Conservation (phyloP, 2,329 filamentous ascomycete species). For the Cryphonectria naterciae region DNA sequence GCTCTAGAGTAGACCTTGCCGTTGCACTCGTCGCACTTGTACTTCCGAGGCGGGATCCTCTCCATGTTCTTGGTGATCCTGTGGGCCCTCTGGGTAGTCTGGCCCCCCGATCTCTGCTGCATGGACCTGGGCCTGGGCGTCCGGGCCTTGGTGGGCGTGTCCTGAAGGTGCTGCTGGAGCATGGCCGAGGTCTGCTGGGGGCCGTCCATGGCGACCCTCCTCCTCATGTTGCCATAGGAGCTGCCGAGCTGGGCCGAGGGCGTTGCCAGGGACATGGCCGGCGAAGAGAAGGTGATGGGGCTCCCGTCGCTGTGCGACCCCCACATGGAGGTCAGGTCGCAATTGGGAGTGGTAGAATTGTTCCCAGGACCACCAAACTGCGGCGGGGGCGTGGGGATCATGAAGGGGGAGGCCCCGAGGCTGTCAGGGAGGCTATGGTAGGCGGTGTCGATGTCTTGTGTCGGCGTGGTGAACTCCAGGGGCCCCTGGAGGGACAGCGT, state of each 20-base stretch:
- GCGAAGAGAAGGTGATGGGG: slow-evolving; percentile 26
- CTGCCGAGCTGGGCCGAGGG: slow-evolving; percentile 20
- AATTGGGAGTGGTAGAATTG: slow-evolving; percentile 11
- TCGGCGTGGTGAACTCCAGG: slow-evolving; percentile 24
- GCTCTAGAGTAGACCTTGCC: slow-evolving; percentile 24
- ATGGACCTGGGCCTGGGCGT: slow-evolving; percentile 22
- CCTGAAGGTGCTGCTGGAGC: slow-evolving; percentile 24
- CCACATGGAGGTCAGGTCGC: slow-evolving; percentile 27
- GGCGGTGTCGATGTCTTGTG: slow-evolving; percentile 21
- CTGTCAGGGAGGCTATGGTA: slow-evolving; percentile 16
- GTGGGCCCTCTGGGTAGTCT: slow-evolving; percentile 16
- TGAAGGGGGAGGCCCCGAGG: slow-evolving; percentile 14
- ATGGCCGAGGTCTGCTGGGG: slow-evolving; percentile 26
- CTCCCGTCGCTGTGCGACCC: slow-evolving; percentile 24
- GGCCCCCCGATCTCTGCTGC: slow-evolving; percentile 9
- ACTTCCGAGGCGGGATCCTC: slow-evolving; percentile 21
- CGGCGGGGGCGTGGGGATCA: slow-evolving; percentile 24
- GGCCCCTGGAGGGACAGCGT: slow-evolving; percentile 15
- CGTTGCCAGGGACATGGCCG: slow-evolving; percentile 21
- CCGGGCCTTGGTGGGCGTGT: slow-evolving; percentile 19
- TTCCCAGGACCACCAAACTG: slow-evolving; percentile 11
- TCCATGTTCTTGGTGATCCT: slow-evolving; percentile 24
- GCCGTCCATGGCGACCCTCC: slow-evolving; percentile 26
- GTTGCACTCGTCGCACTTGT: slow-evolving; percentile 26
- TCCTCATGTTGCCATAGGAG: slow-evolving; percentile 23